Evolutionary conservation across 2,329 filamentous ascomycete genomes (phyloP), one percentile per base, ranked within the genome.

Genomic region (Cladophialophora chaetospira): DNA sequence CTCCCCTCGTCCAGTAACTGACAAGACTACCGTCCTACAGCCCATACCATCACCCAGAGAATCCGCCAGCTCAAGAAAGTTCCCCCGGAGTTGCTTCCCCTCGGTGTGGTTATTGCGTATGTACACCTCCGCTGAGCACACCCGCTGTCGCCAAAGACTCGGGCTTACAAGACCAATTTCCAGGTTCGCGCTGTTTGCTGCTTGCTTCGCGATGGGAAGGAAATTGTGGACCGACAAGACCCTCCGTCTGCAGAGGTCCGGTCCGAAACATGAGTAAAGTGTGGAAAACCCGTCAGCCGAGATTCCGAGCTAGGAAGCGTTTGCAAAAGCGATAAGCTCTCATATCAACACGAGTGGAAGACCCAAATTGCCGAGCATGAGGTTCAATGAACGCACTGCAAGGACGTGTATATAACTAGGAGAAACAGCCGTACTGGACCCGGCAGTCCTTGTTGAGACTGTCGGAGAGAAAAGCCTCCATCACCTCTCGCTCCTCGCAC

Each of bases 41-140:
- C 91, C 73, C 94, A 97, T 81, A 97, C 93, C 70, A 86, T 97
- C 77, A 96, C 93, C 66, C 94, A 97, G 82, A 90, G 93, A 74
- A 82, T 99, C 70, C 89, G 92, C 74, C 88, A 86, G 73, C 82
- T 97, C 71, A 92, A 88, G 83, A 86, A 87, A 78, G 88, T 97
- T 72, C 94, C 94, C 67, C 86, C 91, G 67, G 94, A 99, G 83
- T 83, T 99, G 83, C 85, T 92, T 68, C 94, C 94, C 71, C 88
- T 99, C 69, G 92, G 88, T 75, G 78, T 94, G 67, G 94, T 97
- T 76, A 87, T 97, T 70, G 84, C 80, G 79, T 93, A 92, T 73
- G 90, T 75, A 31, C 19, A 55, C 47, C 42, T 31, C 42, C 11
- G 35, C 15, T 9, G 26, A 46, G 5, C 4, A 33, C 29, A 33